A percentile compares a stretch with the other conserved stretches of the same genome.
phyloP scores from a whole-genome alignment of 768 basidiomycete genomes.

The Crucibulum laeve region DNA sequence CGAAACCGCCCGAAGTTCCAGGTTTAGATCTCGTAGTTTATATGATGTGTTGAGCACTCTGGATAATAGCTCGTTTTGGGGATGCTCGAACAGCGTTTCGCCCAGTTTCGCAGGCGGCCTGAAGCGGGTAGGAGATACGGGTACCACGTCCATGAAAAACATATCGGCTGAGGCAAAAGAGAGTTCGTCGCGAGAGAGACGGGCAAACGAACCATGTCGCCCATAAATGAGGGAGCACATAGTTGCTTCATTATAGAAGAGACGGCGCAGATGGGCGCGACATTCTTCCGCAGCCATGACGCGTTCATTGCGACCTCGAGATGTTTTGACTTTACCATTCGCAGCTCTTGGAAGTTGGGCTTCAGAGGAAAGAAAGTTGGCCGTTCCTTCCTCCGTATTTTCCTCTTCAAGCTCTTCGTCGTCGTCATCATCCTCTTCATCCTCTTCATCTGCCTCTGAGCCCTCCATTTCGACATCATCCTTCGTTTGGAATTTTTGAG shows the following conservation, averaged over 20 bases:
- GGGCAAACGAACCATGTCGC: slow-evolving; percentile 82
- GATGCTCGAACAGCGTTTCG: slow-evolving; percentile 91
- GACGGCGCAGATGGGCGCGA: slow-evolving; percentile 84
- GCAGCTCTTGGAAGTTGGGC: slow-evolving; percentile 60
- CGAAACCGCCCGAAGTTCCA: slow-evolving; percentile 56
- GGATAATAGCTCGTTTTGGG: slow-evolving; percentile 88
- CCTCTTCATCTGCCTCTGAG: slow-evolving; percentile 44
- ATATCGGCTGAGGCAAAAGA: slow-evolving; percentile 83
- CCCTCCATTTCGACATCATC: slow-evolving; percentile 46
- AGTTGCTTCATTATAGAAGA: slow-evolving; percentile 80
- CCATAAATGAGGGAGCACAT: slow-evolving; percentile 89
- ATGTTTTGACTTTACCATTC: slow-evolving; percentile 72
- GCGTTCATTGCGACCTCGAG: slow-evolving; percentile 83
- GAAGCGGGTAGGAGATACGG: slow-evolving; percentile 93
- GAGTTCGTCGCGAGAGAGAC: slow-evolving; percentile 52
- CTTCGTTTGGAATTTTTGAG: slow-evolving; percentile 15
- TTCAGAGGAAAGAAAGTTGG: slow-evolving; percentile 13
- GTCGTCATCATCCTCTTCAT: slow-evolving; percentile 23
- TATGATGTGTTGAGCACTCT: slow-evolving; percentile 79
- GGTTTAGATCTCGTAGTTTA: slow-evolving; percentile 72
- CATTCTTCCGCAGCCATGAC: slow-evolving; percentile 90
- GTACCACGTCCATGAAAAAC: slow-evolving; percentile 93
- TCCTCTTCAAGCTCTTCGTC: slow-evolving; percentile 38
- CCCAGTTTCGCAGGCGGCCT: slow-evolving; percentile 90
- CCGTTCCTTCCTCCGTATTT: slow-evolving; percentile 17